These are phyloP conservation scores for Thelephora ganbajun DNA, from an alignment of 768 basidiomycete species.

Conservation along the genomic window DNA sequence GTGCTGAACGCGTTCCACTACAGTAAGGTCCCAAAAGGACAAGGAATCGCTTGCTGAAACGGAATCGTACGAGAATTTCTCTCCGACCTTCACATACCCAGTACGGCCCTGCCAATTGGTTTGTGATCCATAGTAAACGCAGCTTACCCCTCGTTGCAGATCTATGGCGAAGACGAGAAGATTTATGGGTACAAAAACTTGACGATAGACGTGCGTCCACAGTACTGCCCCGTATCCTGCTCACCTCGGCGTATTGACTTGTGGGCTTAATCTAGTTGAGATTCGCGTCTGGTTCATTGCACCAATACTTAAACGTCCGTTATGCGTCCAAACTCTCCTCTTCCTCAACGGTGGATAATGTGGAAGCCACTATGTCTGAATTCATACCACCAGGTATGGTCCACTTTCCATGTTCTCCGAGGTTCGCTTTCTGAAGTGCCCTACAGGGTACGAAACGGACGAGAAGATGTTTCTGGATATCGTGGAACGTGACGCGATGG, in stretches of 20 bases:
- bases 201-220: constrained; percentile 55
- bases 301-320: constrained; percentile 56
- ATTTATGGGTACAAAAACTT: constrained; percentile 89
- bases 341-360: constrained; percentile 71
- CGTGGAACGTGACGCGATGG: constrained; percentile 65
- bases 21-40: constrained; percentile 65
- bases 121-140: not conserved
- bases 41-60: constrained; percentile 38
- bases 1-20: not conserved
- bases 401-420: not conserved
- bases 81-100: constrained; percentile 90
- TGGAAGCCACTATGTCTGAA: constrained; percentile 59
- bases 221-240: not conserved
- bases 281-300: constrained; percentile 80
- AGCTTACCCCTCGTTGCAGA: constrained; percentile 28
- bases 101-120: constrained; percentile 25
- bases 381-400: constrained; percentile 63
- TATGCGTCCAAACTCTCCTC: constrained; percentile 54
- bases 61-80: constrained; percentile 54
- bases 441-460: constrained; percentile 57
- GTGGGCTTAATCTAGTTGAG: constrained; percentile 35
- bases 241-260: not conserved
- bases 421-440: not conserved
- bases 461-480: constrained; percentile 49
- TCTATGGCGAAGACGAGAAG: constrained; percentile 93